Percentiles rank a stretch among this genome's conserved stretches.
phyloP scores from a whole-genome alignment of 1,284 basidiomycete species.

The Ceratobasidium sp. region DNA sequence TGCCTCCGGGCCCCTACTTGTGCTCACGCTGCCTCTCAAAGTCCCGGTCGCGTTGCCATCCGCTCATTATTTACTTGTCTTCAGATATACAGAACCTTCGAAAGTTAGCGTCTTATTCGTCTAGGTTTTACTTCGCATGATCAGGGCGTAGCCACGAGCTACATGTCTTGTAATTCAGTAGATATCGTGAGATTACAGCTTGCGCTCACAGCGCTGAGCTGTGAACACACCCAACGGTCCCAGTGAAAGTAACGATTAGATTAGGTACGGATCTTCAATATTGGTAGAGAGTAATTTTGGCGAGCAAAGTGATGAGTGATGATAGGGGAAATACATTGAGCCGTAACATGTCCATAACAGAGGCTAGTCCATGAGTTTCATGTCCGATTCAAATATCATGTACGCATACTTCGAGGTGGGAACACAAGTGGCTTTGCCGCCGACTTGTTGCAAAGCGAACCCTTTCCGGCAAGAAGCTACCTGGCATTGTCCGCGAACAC shows the following conservation, averaged over 20 bases:
- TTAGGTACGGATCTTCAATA: not conserved
- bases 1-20: too few relatives aligned
- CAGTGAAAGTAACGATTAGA: not conserved
- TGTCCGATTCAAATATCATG: conserved; percentile 18
- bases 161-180: not conserved
- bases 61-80: too few relatives aligned
- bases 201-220: too few relatives aligned
- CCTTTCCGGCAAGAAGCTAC: conserved; percentile 22
- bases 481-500: conserved; percentile 7
- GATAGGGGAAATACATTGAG: too few relatives aligned
- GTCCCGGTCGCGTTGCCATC: too few relatives aligned
- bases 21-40: too few relatives aligned
- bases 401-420: conserved; percentile 11
- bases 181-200: not conserved
- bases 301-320: not conserved
- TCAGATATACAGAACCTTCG: too few relatives aligned
- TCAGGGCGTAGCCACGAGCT: too few relatives aligned
- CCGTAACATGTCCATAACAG: too few relatives aligned
- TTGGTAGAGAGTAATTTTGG: not conserved
- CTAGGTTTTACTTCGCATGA: too few relatives aligned
- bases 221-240: too few relatives aligned
- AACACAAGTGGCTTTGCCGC: not conserved
- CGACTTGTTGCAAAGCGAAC: not conserved
- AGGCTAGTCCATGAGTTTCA: conserved; percentile 7
- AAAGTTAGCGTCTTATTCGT: too few relatives aligned